These are phyloP conservation scores for Coffea humblotiana DNA, from an alignment of 305 asterid species.

Conservation along the genomic window DNA sequence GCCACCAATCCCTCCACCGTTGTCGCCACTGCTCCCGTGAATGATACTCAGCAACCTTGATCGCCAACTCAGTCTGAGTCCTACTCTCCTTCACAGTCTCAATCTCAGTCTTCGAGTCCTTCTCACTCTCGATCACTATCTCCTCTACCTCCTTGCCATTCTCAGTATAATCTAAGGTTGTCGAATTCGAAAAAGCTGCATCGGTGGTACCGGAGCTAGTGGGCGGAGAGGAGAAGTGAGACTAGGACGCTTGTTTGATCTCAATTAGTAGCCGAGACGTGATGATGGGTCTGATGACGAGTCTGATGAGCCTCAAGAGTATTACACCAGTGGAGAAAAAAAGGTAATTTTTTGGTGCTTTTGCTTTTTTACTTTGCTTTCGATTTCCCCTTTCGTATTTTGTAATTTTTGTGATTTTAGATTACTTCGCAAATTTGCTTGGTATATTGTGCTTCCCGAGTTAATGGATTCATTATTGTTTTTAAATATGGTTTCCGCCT, in stretches of 20 bases:
- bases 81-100: slow-evolving; percentile 37
- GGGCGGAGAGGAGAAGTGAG: slow-evolving; percentile 34
- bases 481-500: no score
- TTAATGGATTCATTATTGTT: neutral
- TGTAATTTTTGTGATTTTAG: neutral
- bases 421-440: neutral
- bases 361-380: neutral
- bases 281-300: slow-evolving; percentile 57
- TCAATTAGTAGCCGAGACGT: slow-evolving; percentile 42
- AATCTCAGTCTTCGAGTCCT: slow-evolving; percentile 42
- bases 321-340: slow-evolving; percentile 76
- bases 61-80: slow-evolving; percentile 32
- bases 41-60: slow-evolving; percentile 3
- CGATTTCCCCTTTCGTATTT: neutral
- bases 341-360: slow-evolving; percentile 41
- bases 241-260: slow-evolving; percentile 69
- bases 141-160: slow-evolving; percentile 48
- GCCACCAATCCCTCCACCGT: slow-evolving; percentile 27
- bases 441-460: neutral
- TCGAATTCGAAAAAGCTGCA: slow-evolving; percentile 20
- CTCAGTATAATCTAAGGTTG: slow-evolving; percentile 51
- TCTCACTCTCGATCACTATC: slow-evolving; percentile 78
- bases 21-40: slow-evolving; percentile 10
- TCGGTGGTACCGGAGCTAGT: slow-evolving; percentile 24
- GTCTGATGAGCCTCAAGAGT: slow-evolving; percentile 76